These are phyloP conservation scores for Diaporthe aspalathi DNA, from an alignment of 2,329 filamentous ascomycete genomes.

Conservation along the genomic window DNA sequence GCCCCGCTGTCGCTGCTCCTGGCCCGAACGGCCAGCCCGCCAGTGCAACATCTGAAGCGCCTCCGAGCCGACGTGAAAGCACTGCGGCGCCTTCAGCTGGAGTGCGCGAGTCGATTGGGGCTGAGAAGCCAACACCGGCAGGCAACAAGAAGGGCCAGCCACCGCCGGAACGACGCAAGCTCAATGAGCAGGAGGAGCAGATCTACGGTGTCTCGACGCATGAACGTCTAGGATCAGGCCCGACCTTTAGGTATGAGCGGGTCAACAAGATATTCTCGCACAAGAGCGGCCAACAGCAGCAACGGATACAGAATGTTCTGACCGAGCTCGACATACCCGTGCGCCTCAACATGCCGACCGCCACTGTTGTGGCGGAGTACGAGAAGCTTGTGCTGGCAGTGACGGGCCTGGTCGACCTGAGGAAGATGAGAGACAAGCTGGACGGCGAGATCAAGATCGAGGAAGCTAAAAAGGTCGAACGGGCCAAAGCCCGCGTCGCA, in stretches of 20 bases:
- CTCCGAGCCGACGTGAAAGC: conserved; percentile 62
- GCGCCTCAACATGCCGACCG: conserved; percentile 79
- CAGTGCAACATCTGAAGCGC: conserved; percentile 53
- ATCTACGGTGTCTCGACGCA: conserved; percentile 87
- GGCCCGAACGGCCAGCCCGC: conserved; percentile 47
- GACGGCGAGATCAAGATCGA: conserved; percentile 76
- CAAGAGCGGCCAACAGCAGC: conserved; percentile 80
- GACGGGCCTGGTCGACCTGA: conserved; percentile 75
- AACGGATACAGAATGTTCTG: conserved; percentile 79
- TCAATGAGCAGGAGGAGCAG: conserved; percentile 79
- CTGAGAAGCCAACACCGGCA: conserved; percentile 51
- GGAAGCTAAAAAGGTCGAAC: conserved; percentile 66
- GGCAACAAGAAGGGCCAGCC: conserved; percentile 64
- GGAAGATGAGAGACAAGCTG: conserved; percentile 81
- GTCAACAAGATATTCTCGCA: conserved; percentile 82
- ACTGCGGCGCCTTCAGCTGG: conserved; percentile 57
- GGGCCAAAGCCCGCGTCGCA: conserved; percentile 52
- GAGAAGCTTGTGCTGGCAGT: conserved; percentile 78
- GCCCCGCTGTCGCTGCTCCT: conserved; percentile 55
- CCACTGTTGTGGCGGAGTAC: conserved; percentile 76
- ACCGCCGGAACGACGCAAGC: conserved; percentile 71
- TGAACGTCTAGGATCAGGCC: conserved; percentile 86
- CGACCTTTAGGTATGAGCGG: conserved; percentile 89
- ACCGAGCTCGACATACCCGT: conserved; percentile 77
- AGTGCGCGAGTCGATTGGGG: conserved; percentile 60